Base-by-base conservation (phyloP, 306 rosid species). In the Mucuna pruriens region DNA sequence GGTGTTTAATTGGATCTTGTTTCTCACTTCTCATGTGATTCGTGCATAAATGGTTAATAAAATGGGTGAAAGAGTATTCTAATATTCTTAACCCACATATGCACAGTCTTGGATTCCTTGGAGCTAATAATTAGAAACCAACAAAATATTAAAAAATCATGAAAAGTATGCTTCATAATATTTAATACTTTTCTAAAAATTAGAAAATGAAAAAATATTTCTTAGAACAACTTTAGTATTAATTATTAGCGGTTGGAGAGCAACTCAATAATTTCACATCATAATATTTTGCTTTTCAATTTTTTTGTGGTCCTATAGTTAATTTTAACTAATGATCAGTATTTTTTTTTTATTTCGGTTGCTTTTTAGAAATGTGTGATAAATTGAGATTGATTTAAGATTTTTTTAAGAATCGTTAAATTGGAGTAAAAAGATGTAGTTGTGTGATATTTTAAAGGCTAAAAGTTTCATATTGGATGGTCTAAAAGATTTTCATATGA, bases 111-210 rank as follows among this genome's bases (percentile, higher is more conserved):
- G 54, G 54, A 40, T 67, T 67, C 73, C 73, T 39, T 20, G 10
- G 52, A 39, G n/a, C n/a, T 67, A 67, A 67, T 67, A 33, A 67
- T 39, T 67, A 67, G 74, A 40, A 40, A 39, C 36, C 34, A 11
- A 67, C 36, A 67, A 17, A 65, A 63, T 34, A 63, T 31, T 61
- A 1, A 13, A 13, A 13, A 1, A 52, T 2, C 2, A 6, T 62
- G 22, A 31, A 58, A 61, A 29, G 12, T 61, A 5, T 33, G 11
- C 0, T 5, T 33, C 2, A 5, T 8, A 58, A 58, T 26, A 62
- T 31, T 62, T 3, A 23, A 57, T 3, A 9, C 15, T 55, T 29
- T 29, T 60, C 20, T 29, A 60, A n/a, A n/a, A 25, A 12, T 25
- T 3, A 23, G 9, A 7, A 10, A 22, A 55, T 22, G 0, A 22